Conservation (phyloP, 2,329 filamentous ascomycete genomes). For the Exophiala sp. region DNA sequence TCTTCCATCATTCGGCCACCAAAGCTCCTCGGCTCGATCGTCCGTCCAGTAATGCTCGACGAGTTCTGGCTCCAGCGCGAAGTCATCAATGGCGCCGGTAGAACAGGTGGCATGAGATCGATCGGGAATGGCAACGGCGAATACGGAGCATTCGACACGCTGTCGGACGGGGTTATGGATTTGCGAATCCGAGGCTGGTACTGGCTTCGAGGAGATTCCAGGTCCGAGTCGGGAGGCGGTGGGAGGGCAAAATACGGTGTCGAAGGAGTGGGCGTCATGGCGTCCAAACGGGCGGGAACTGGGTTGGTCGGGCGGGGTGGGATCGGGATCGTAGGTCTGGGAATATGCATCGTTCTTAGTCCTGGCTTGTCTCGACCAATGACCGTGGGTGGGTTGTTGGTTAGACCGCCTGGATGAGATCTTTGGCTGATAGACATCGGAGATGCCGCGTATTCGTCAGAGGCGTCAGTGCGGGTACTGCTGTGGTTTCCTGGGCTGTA, state of each 20-base stretch:
- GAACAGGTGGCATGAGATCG: slow-evolving; percentile 1
- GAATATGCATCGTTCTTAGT: not conserved
- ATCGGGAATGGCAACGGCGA: slow-evolving; percentile 15
- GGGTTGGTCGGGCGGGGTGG: not conserved
- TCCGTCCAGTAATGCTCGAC: slow-evolving; percentile 10
- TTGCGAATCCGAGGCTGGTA: slow-evolving; percentile 11
- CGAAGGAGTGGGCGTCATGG: slow-evolving; percentile 4
- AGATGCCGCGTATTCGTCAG: slow-evolving; percentile 1
- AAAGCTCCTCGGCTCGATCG: not conserved
- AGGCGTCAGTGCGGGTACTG: not conserved
- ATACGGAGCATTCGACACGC: slow-evolving; percentile 19
- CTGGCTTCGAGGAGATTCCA: slow-evolving; percentile 4
- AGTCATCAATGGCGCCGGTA: not conserved
- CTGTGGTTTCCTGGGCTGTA: not conserved
- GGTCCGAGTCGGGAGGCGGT: slow-evolving; percentile 4
- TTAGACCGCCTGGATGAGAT: slow-evolving; percentile 12
- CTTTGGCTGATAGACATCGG: not conserved
- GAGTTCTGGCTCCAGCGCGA: slow-evolving; percentile 22
- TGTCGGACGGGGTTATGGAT: slow-evolving; percentile 22
- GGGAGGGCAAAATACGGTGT: slow-evolving; percentile 6
- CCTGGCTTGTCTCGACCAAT: not conserved
- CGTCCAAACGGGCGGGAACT: not conserved
- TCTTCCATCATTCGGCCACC: not conserved
- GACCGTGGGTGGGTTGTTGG: slow-evolving; percentile 12
- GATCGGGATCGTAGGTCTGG: not conserved